Base-by-base conservation (phyloP, 129 eudicot species). In the Lactuca saligna region DNA sequence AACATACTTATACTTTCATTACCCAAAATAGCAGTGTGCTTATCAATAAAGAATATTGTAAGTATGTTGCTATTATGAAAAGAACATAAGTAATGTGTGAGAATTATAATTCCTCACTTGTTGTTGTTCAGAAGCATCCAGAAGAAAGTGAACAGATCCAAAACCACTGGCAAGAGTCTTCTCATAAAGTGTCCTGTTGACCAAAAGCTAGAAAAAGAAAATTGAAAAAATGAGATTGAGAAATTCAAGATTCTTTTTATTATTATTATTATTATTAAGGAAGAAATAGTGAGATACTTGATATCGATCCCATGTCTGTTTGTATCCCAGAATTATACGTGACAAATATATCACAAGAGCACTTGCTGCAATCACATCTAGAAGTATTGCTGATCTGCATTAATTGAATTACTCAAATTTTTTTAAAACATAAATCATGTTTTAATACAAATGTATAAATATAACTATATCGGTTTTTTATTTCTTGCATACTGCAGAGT, bases 101-200 rank as follows among this genome's bases (percentile, higher is more conserved):
- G 25, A 58, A 25, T 25, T 25, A 25, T 1, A 25, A 61, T 61
- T 68, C 61, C 96, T 77, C 68, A 93, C 97, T 69, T 82, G 97
- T 83, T 93, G 99, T 65, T 93, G 99, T 67, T 83, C 97, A 72
- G 99, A 93, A 84, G 99, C 99, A 81, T 93, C 97, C 61, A 93
- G 73, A 60, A 93, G 99, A 83, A 93, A 89, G 83, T 93, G 86
- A 68, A 93, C 84, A 32, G 99, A 81, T 64, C 99, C 99, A 83
- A 93, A 93, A 78, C 99, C 99, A 80, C 97, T 93, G 12, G 99
- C 97, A 72, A 93, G 80, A 35, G 99, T 93, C 85, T 89, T 93
- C 82, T 87, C 97, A 60, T 87, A 89, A 20, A 93, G 96, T 6
- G 99, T 85, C 66, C 80, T 76, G 89, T 93, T 93, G 63, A 93